Conservation (phyloP, 148 eudicot genomes). For the Arctostaphylos glauca region DNA sequence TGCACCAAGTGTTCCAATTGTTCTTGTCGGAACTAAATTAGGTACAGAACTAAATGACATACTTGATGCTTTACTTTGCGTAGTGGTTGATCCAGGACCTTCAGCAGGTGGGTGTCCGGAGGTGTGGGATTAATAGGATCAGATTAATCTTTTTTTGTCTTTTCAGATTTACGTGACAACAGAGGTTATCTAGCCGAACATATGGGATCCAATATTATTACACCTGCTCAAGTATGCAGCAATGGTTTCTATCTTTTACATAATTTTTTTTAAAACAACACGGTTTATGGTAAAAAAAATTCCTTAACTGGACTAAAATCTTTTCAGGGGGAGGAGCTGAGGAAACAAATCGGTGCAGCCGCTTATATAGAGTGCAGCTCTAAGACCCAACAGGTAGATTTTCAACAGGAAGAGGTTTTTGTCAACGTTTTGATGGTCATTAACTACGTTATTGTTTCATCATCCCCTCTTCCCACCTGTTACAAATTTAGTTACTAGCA, state of each 20-base stretch:
- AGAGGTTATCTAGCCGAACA: slow-evolving; percentile 75
- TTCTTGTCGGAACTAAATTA: slow-evolving; percentile 94
- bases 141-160: not conserved
- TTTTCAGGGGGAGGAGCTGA: slow-evolving; percentile 84
- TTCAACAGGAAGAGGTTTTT: not conserved
- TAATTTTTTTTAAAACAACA: too few relatives aligned
- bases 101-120: not conserved
- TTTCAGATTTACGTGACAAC: slow-evolving; percentile 82
- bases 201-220: slow-evolving; percentile 61
- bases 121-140: not conserved
- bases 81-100: not conserved
- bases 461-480: not conserved
- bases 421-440: not conserved
- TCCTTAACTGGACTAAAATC: slow-evolving; percentile 4
- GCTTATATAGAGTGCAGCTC: slow-evolving; percentile 98
- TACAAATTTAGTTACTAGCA: not conserved
- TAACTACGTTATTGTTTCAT: not conserved
- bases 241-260: not conserved
- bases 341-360: slow-evolving; percentile 97
- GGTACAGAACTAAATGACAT: slow-evolving; percentile 39
- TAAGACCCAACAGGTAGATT: slow-evolving; percentile 89
- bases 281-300: not conserved
- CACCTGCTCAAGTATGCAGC: slow-evolving; percentile 68
- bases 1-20: slow-evolving; percentile 92
- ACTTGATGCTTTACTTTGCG: not conserved